These are phyloP conservation scores for Ophiocordyceps sinensis DNA, from an alignment of 2,329 filamentous ascomycete species.

Conservation along the genomic window DNA sequence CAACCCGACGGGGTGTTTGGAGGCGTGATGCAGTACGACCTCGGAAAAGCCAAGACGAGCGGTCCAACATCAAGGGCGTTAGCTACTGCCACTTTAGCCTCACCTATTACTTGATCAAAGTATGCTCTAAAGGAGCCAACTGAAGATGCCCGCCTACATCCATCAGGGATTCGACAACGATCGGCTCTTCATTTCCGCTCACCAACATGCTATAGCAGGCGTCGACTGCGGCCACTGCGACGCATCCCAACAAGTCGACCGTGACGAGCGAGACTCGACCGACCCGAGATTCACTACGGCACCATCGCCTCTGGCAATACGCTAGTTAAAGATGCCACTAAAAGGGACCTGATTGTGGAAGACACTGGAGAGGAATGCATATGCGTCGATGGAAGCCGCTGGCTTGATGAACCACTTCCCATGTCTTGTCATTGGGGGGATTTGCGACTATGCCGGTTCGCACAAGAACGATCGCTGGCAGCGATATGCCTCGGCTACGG, in stretches of 20 bases:
- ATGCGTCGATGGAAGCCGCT: neutral
- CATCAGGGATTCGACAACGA: neutral
- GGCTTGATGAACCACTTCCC: neutral
- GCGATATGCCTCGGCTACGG: neutral
- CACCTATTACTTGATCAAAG: too few relatives aligned
- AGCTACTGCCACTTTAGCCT: too few relatives aligned
- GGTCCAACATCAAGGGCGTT: too few relatives aligned
- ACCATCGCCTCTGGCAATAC: neutral
- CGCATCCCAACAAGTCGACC: too few relatives aligned
- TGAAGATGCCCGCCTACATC: neutral
- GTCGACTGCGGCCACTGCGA: too few relatives aligned
- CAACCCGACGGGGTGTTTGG: neutral
- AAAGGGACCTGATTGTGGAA: too few relatives aligned
- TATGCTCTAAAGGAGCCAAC: too few relatives aligned
- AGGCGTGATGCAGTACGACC: neutral
- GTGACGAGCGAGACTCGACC: too few relatives aligned
- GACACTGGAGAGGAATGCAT: too few relatives aligned
- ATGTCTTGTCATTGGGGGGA: neutral
- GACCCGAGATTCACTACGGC: too few relatives aligned
- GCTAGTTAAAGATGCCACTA: neutral
- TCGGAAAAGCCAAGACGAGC: slow-evolving; percentile 18
- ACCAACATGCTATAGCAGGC: too few relatives aligned
- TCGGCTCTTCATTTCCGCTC: neutral
- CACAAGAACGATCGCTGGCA: neutral
- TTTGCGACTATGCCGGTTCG: neutral